These are phyloP conservation scores for Aspergillus neoniger DNA, from an alignment of 2,329 filamentous ascomycete genomes.

Conservation along the genomic window DNA sequence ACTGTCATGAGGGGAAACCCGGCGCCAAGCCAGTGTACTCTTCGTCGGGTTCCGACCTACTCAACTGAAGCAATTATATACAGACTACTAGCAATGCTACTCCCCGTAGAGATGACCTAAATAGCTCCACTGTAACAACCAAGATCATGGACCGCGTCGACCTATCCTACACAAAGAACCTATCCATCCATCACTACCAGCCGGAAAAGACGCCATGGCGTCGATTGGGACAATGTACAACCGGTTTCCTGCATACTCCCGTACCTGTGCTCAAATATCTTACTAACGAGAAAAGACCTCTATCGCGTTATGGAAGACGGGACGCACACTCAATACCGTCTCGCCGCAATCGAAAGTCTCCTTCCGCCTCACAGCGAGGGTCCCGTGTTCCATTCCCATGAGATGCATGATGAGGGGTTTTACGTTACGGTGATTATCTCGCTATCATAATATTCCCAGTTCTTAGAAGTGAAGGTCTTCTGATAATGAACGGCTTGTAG, in stretches of 20 bases:
- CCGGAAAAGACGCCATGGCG: constrained; percentile 5
- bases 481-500: background rate
- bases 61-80: too few species aligned
- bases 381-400: constrained; percentile 56
- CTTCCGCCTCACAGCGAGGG: constrained; percentile 46
- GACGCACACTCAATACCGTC: constrained; percentile 48
- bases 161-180: background rate
- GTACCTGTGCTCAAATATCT: too few species aligned
- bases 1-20: too few species aligned
- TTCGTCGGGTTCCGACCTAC: background rate
- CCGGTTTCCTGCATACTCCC: background rate
- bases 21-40: background rate
- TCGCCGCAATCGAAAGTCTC: constrained; percentile 48
- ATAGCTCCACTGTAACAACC: background rate
- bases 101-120: too few species aligned
- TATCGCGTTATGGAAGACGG: constrained; percentile 33
- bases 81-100: too few species aligned
- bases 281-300: constrained; percentile 1
- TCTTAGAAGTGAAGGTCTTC: background rate
- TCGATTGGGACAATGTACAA: constrained; percentile 3
- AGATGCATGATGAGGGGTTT: constrained; percentile 63
- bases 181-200: constrained; percentile 10
- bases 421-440: constrained; percentile 42
- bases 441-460: too few species aligned
- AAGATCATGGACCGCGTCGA: constrained; percentile 4